Conservation (phyloP, 805 yeast species). For the Maudiozyma bulderi region DNA sequence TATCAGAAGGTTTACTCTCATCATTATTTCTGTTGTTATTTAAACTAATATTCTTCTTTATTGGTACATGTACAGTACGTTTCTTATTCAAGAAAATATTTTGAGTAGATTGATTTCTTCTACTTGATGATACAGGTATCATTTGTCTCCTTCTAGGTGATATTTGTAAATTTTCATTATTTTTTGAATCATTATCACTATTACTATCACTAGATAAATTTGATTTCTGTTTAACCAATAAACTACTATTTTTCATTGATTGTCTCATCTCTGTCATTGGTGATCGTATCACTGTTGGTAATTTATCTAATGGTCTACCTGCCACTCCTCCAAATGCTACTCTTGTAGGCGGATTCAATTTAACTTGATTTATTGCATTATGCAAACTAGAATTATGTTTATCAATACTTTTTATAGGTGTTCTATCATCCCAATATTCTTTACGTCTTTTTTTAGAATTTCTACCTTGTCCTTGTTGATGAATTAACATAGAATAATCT, state of each 20-base stretch:
- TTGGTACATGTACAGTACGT: background rate
- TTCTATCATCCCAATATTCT: constrained; percentile 2
- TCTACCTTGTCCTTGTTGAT: constrained; percentile 3
- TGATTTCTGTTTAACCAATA: background rate
- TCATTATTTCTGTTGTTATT: no score
- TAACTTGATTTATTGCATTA: constrained; percentile 7
- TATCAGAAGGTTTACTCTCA: no score
- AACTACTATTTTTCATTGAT: background rate
- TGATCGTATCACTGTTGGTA: background rate
- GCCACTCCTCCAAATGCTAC: constrained; percentile 29
- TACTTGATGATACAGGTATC: background rate
- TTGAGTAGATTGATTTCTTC: background rate
- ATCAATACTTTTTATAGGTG: constrained; percentile 1
- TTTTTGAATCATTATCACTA: background rate
- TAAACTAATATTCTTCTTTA: no score
- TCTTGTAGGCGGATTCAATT: constrained; percentile 5
- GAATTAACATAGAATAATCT: constrained; percentile 6
- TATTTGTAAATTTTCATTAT: background rate
- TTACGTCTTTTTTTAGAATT: constrained; percentile 1
- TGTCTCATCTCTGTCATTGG: background rate
- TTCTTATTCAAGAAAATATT: background rate
- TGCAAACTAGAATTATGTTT: constrained; percentile 8
- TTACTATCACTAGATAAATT: background rate
- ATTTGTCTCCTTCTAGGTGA: background rate
- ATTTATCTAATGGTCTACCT: constrained; percentile 5